A percentile compares a stretch with the other conserved stretches of the same genome.
Conservation (phyloP, 1,139 yeast genomes). For the Scheffersomyces stambukii region DNA sequence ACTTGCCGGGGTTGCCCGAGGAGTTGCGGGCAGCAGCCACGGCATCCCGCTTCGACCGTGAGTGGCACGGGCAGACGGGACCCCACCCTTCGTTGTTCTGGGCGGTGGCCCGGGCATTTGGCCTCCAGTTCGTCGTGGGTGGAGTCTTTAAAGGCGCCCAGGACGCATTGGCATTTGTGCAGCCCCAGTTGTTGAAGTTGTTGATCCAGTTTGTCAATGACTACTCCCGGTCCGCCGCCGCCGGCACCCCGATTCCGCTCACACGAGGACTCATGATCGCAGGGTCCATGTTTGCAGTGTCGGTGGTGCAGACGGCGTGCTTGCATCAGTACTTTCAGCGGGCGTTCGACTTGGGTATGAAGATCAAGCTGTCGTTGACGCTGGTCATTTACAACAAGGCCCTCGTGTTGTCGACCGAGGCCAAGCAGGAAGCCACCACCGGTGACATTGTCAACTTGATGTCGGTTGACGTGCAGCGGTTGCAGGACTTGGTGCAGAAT, state of each 20-base stretch:
- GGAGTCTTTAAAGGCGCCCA: slow-evolving; percentile 76
- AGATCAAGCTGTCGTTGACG: slow-evolving; percentile 75
- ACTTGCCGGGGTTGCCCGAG: slow-evolving; percentile 76
- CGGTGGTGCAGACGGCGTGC: slow-evolving; percentile 77
- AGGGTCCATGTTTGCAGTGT: slow-evolving; percentile 74
- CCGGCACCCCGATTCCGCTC: slow-evolving; percentile 50
- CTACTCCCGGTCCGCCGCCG: slow-evolving; percentile 44
- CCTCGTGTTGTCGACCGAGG: slow-evolving; percentile 75
- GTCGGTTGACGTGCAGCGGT: slow-evolving; percentile 95
- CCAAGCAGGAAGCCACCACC: slow-evolving; percentile 75
- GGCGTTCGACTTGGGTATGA: slow-evolving; percentile 87
- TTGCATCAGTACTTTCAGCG: slow-evolving; percentile 93
- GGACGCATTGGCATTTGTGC: slow-evolving; percentile 79
- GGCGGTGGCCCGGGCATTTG: slow-evolving; percentile 69
- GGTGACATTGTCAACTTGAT: slow-evolving; percentile 96
- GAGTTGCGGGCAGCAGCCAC: slow-evolving; percentile 53
- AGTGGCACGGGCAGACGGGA: slow-evolving; percentile 53
- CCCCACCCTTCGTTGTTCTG: slow-evolving; percentile 58
- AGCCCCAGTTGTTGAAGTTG: slow-evolving; percentile 78
- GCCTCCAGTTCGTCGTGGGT: slow-evolving; percentile 62
- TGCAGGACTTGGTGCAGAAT: slow-evolving; percentile 85
- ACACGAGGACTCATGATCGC: slow-evolving; percentile 84
- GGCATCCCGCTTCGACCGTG: slow-evolving; percentile 46
- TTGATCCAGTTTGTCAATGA: slow-evolving; percentile 82
- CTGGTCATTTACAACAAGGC: slow-evolving; percentile 80